These are phyloP conservation scores for Pseudogymnoascus sp. DNA, from an alignment of 2,329 filamentous ascomycete genomes.

Conservation along the genomic window DNA sequence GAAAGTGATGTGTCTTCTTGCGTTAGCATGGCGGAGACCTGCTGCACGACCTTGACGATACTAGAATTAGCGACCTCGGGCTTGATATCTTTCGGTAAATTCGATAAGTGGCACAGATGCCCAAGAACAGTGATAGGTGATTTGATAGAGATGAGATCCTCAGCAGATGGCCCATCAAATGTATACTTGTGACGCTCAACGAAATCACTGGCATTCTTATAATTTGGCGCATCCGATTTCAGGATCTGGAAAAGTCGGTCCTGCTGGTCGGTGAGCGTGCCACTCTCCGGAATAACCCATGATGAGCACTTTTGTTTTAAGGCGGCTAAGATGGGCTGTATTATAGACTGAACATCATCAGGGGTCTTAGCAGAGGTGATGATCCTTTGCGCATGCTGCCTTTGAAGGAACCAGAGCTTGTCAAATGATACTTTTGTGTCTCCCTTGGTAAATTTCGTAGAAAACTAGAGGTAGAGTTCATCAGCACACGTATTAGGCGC, in stretches of 20 bases:
- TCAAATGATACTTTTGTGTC: slow-evolving; percentile 75
- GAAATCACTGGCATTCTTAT: slow-evolving; percentile 47
- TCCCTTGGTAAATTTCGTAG: slow-evolving; percentile 78
- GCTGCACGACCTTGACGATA: slow-evolving; percentile 1
- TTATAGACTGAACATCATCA: slow-evolving; percentile 2
- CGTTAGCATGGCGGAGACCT: slow-evolving; percentile 13
- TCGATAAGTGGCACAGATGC: neutral
- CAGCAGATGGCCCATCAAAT: slow-evolving; percentile 36
- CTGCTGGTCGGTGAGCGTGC: neutral
- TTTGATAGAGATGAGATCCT: slow-evolving; percentile 16
- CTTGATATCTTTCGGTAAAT: slow-evolving; percentile 9
- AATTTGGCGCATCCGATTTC: slow-evolving; percentile 46
- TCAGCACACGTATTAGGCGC: slow-evolving; percentile 9
- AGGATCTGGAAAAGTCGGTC: neutral
- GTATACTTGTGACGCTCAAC: slow-evolving; percentile 49
- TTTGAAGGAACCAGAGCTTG: slow-evolving; percentile 76
- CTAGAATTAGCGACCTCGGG: neutral
- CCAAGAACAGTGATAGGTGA: slow-evolving; percentile 12
- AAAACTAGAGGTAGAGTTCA: neutral
- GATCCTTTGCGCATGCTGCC: slow-evolving; percentile 42
- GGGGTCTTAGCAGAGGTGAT: neutral
- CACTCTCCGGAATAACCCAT: neutral
- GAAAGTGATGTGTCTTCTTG: slow-evolving; percentile 18
- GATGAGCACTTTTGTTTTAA: neutral
- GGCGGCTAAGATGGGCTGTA: neutral